A percentile compares a stretch with the other conserved stretches of the same genome.
phyloP scores from a whole-genome alignment of 2,329 filamentous ascomycete genomes.

The Cercospora sp. region DNA sequence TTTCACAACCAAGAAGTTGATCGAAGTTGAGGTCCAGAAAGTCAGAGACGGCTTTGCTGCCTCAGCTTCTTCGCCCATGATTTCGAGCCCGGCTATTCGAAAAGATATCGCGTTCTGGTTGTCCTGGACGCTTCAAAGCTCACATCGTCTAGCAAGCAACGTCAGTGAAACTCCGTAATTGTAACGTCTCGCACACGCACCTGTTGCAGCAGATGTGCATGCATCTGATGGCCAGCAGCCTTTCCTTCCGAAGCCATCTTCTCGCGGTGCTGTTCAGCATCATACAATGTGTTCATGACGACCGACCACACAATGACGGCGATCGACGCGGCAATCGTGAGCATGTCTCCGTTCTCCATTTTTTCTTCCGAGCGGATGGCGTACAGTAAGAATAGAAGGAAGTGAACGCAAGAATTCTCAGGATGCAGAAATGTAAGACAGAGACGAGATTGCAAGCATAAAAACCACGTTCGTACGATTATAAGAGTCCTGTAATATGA shows the following conservation, averaged over 20 bases:
- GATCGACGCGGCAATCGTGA: constrained; percentile 11
- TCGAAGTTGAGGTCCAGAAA: not conserved
- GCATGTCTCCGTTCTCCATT: constrained; percentile 12
- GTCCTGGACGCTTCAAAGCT: not conserved
- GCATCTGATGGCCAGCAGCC: constrained; percentile 1
- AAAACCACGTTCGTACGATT: not conserved
- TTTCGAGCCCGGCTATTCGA: not conserved
- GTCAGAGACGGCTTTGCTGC: not conserved
- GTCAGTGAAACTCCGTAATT: not conserved
- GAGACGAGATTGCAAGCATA: not conserved
- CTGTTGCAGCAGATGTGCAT: not conserved
- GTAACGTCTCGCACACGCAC: not conserved
- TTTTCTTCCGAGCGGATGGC: not conserved
- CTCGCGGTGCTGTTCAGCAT: constrained; percentile 12
- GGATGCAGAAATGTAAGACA: not conserved
- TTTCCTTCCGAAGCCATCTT: constrained; percentile 1
- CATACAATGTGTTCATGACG: constrained; percentile 12
- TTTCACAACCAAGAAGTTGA: not conserved
- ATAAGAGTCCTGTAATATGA: constrained; percentile 12
- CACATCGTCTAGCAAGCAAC: not conserved
- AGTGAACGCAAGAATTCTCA: not conserved
- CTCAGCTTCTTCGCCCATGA: not conserved
- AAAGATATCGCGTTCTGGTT: not conserved
- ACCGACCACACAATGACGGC: constrained; percentile 14
- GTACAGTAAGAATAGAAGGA: not conserved